A percentile compares a stretch with the other conserved stretches of the same genome.
Conservation (phyloP, 352 stramenopile genomes). For the Globisporangium alternatum region DNA sequence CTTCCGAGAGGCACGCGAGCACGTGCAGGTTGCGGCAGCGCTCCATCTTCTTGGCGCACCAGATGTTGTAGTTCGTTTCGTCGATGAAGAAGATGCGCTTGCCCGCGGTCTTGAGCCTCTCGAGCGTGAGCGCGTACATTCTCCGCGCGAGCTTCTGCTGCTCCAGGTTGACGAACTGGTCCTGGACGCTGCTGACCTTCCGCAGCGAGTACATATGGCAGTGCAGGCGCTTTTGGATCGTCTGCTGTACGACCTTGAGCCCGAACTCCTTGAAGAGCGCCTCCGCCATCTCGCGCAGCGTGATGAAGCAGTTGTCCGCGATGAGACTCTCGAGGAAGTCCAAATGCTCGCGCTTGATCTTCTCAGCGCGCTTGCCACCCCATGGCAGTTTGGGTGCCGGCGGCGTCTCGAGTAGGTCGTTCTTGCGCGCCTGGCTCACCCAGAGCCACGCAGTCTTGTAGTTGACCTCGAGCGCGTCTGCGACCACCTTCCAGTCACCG, state of each 20-base stretch:
- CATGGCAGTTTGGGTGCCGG: conserved; percentile 12
- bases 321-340: conserved; percentile 20
- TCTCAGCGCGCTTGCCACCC: conserved; percentile 23
- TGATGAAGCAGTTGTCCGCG: conserved; percentile 20
- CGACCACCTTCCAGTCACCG: conserved; percentile 20
- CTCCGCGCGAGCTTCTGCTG: conserved; percentile 8
- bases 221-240: conserved; percentile 19
- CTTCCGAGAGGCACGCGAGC: conserved; percentile 16
- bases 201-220: conserved; percentile 19
- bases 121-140: conserved; percentile 5
- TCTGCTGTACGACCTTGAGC: conserved; percentile 17
- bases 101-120: background rate
- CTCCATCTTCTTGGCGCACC: conserved; percentile 20
- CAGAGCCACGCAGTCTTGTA: conserved; percentile 25
- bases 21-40: conserved; percentile 21
- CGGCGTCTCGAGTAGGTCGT: conserved; percentile 17
- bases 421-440: conserved; percentile 21
- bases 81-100: conserved; percentile 19
- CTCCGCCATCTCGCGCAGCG: conserved; percentile 20
- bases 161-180: conserved; percentile 4
- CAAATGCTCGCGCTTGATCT: conserved; percentile 20
- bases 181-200: conserved; percentile 2
- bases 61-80: conserved; percentile 23
- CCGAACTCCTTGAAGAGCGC: conserved; percentile 17
- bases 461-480: conserved; percentile 20